phyloP scores from a whole-genome alignment of 139 green algal species.

The Chlorella sorokiniana region DNA sequence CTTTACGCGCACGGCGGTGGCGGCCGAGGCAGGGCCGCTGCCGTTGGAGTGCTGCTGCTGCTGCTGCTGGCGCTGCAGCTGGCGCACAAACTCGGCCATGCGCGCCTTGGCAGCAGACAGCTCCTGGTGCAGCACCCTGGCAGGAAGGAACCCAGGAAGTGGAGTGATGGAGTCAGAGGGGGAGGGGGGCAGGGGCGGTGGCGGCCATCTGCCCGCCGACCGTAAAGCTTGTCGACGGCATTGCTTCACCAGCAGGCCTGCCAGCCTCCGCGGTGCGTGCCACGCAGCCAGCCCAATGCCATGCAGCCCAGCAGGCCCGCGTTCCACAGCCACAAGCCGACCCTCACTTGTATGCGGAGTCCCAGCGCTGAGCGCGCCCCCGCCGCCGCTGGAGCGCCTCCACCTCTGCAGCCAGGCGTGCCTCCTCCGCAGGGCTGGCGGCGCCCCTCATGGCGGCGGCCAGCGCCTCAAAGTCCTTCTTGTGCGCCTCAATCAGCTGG shows the following conservation, averaged over 20 bases:
- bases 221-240: no score
- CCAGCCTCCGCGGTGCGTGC: no score
- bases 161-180: no score
- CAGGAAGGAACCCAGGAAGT: background rate
- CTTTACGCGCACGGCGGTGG: background rate
- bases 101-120: conserved; percentile 28
- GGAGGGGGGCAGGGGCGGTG: no score
- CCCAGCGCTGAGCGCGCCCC: conserved; percentile 34
- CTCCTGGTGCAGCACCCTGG: conserved; percentile 37
- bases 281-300: background rate
- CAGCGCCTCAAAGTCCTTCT: conserved; percentile 40
- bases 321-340: background rate
- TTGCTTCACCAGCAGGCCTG: no score
- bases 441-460: background rate
- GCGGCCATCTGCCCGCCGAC: no score
- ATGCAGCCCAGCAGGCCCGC: background rate
- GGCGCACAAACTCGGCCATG: conserved; percentile 33
- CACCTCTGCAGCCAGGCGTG: conserved; percentile 6
- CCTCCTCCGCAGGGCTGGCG: background rate
- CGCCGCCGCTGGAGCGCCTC: conserved; percentile 18
- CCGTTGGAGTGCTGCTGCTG: background rate
- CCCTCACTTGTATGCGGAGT: conserved; percentile 28
- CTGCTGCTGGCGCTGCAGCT: background rate
- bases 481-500: conserved; percentile 39
- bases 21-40: background rate